Evolutionary conservation across 371 early-diverging fungal genomes (phyloP).

Genomic region (Mortierella sp.): DNA sequence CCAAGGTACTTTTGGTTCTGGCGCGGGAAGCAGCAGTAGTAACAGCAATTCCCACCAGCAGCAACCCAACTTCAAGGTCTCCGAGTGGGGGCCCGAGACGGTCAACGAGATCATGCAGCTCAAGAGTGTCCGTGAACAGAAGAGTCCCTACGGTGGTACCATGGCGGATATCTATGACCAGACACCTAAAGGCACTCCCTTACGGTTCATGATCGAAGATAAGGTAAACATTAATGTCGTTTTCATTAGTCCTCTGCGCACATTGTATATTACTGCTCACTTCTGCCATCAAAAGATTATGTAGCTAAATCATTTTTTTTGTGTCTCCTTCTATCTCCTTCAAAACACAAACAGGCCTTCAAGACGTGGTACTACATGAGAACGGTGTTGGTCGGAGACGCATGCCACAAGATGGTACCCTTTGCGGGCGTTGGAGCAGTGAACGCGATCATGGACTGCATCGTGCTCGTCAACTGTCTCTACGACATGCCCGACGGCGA

Average conservation of each 20-base stretch:
- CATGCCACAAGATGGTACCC: conserved; percentile 44
- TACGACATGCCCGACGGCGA: conserved; percentile 47
- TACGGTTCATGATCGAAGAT: conserved; percentile 41
- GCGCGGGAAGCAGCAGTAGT: neutral
- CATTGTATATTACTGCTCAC: too few species aligned
- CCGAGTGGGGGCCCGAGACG: conserved; percentile 42
- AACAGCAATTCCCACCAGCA: neutral
- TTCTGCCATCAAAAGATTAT: too few species aligned
- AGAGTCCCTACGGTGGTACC: conserved; percentile 28
- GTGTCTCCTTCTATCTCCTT: neutral
- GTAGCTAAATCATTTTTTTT: neutral
- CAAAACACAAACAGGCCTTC: conserved; percentile 17
- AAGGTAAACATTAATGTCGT: conserved; percentile 19
- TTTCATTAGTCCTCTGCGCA: neutral
- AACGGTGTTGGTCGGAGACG: conserved; percentile 47
- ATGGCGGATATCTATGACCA: conserved; percentile 38
- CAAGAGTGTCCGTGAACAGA: conserved; percentile 29
- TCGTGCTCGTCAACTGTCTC: conserved; percentile 36
- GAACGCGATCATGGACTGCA: conserved; percentile 42
- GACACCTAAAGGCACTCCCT: conserved; percentile 29
- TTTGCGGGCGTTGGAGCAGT: conserved; percentile 37
- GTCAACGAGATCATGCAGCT: conserved; percentile 28
- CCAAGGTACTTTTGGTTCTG: neutral
- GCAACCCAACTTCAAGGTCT: conserved; percentile 29
- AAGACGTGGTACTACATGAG: conserved; percentile 48